These are phyloP conservation scores for Termitomyces sp. DNA, from an alignment of 768 basidiomycete species.

Conservation along the genomic window DNA sequence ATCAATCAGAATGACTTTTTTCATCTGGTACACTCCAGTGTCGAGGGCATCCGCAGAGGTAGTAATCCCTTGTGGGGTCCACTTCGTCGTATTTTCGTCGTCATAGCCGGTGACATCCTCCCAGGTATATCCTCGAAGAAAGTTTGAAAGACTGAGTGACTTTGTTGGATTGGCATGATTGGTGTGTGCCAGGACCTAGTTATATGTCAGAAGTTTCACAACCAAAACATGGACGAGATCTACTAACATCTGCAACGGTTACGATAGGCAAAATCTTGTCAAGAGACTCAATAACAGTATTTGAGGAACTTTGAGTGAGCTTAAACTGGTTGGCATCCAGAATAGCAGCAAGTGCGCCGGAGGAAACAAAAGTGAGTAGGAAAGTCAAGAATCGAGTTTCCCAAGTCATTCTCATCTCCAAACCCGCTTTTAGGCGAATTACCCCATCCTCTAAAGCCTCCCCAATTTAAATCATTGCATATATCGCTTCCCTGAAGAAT, in stretches of 20 bases:
- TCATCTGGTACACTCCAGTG: slow-evolving; percentile 8
- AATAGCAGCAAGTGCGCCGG: not conserved
- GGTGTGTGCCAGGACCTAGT: slow-evolving; percentile 7
- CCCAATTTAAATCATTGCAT: not conserved
- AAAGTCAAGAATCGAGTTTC: not conserved
- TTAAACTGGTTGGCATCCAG: not conserved
- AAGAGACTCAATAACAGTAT: slow-evolving; percentile 5
- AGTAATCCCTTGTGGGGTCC: slow-evolving; percentile 14
- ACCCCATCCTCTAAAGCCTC: no score
- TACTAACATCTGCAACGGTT: slow-evolving; percentile 7
- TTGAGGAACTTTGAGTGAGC: slow-evolving; percentile 35
- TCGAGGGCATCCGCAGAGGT: slow-evolving; percentile 15
- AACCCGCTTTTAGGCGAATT: no score
- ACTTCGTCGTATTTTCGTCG: slow-evolving; percentile 10
- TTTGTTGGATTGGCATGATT: slow-evolving; percentile 11
- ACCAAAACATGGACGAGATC: not conserved
- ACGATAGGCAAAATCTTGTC: slow-evolving; percentile 10
- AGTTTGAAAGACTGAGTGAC: slow-evolving; percentile 4
- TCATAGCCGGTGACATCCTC: slow-evolving; percentile 12
- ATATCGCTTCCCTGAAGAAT: no score
- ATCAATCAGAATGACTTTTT: slow-evolving; percentile 12
- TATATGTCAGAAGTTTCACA: not conserved
- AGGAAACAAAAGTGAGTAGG: not conserved
- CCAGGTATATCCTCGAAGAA: slow-evolving; percentile 12
- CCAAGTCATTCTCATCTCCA: not conserved